Conservation (phyloP, 805 yeast genomes). For the Spathaspora gorwiae region DNA sequence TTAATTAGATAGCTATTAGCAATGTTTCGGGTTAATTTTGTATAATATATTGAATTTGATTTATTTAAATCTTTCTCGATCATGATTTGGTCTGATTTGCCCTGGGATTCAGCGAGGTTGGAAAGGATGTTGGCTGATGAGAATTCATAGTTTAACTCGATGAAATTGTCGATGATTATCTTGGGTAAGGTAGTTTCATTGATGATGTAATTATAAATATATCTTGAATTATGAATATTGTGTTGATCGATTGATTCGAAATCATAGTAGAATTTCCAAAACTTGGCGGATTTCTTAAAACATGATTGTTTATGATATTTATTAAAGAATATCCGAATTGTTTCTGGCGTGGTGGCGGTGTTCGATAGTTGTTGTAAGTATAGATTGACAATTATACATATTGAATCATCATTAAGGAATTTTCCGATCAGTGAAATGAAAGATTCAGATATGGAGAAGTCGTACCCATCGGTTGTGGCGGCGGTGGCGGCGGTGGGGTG, state of each 20-base stretch:
- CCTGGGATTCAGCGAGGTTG: slow-evolving; percentile 4
- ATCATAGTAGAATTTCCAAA: slow-evolving; percentile 56
- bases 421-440: slow-evolving; percentile 17
- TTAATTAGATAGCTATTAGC: too few species aligned
- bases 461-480: background rate
- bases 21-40: slow-evolving; percentile 17
- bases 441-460: background rate
- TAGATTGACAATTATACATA: slow-evolving; percentile 33
- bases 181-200: slow-evolving; percentile 46
- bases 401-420: slow-evolving; percentile 37
- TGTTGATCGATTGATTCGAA: slow-evolving; percentile 42
- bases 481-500: background rate
- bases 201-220: slow-evolving; percentile 43
- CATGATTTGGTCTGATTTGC: slow-evolving; percentile 11
- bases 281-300: slow-evolving; percentile 39
- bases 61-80: slow-evolving; percentile 16
- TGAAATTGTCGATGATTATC: slow-evolving; percentile 35
- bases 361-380: slow-evolving; percentile 28
- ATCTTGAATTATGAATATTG: slow-evolving; percentile 42
- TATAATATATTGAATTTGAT: slow-evolving; percentile 24
- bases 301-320: slow-evolving; percentile 19
- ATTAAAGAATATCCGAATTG: slow-evolving; percentile 27
- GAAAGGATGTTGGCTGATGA: slow-evolving; percentile 11
- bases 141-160: slow-evolving; percentile 16
- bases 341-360: background rate